Evolutionary conservation across 1,284 basidiomycete species (phyloP).

Genomic region (Rhodotorula sp.): DNA sequence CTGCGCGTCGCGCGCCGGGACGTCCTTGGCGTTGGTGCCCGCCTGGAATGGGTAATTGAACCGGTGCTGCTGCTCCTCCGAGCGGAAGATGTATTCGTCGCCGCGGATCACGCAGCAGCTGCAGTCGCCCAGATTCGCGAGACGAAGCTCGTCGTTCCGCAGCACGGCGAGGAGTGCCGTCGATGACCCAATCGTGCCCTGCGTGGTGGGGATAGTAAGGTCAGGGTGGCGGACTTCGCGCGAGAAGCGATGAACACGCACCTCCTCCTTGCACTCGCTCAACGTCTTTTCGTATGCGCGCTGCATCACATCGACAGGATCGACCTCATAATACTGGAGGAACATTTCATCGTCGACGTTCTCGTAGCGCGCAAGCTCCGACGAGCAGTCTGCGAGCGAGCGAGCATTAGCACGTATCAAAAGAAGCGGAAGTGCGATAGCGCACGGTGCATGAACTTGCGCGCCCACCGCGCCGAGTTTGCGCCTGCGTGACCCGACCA

Average conservation of each 20-base stretch:
- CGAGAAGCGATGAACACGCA: constrained; percentile 39
- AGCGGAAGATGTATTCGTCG: constrained; percentile 67
- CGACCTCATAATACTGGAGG: constrained; percentile 49
- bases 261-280: constrained; percentile 53
- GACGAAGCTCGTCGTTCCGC: constrained; percentile 72
- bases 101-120: constrained; percentile 56
- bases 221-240: not conserved
- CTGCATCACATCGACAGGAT: constrained; percentile 63
- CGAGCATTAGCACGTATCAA: not conserved
- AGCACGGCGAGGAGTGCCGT: constrained; percentile 61
- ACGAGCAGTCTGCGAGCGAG: constrained; percentile 37
- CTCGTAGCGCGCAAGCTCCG: constrained; percentile 43
- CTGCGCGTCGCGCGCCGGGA: constrained; percentile 71
- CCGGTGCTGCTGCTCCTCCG: constrained; percentile 91
- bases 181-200: constrained; percentile 60
- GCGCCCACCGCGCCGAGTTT: constrained; percentile 74
- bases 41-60: constrained; percentile 92
- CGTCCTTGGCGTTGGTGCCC: constrained; percentile 71
- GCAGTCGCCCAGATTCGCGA: constrained; percentile 92
- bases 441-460: constrained; percentile 77
- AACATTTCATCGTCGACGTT: constrained; percentile 45
- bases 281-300: constrained; percentile 60
- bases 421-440: not conserved
- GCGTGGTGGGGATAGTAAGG: not conserved
- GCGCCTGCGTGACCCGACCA: constrained; percentile 64